Conservation (phyloP, 116 monocot genomes). For the Thalassia testudinum region DNA sequence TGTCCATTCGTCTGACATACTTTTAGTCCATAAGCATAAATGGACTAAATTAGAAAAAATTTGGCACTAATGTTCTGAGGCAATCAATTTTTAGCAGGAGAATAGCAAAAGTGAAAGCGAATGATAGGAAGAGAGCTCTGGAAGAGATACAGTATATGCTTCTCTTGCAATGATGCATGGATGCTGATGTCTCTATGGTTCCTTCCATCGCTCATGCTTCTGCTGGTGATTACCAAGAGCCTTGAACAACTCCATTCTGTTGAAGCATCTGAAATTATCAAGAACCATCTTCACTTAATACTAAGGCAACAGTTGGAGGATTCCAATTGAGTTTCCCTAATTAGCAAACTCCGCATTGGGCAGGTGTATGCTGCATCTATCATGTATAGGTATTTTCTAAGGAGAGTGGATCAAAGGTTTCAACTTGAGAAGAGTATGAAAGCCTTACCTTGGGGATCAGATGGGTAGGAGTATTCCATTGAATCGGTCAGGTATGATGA, state of each 20-base stretch:
- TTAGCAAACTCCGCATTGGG: constrained; percentile 61
- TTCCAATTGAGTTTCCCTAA: constrained; percentile 27
- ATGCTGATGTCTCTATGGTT: constrained; percentile 53
- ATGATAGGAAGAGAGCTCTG: constrained; percentile 58
- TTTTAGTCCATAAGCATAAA: too few relatives aligned
- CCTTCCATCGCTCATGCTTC: constrained; percentile 39
- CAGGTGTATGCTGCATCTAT: constrained; percentile 87
- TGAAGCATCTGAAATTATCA: constrained; percentile 81
- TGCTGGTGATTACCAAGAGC: constrained; percentile 28
- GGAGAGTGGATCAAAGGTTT: constrained; percentile 71
- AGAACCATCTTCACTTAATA: constrained; percentile 60
- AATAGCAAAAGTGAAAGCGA: constrained; percentile 83
- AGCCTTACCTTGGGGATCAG: constrained; percentile 59
- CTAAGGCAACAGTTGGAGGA: constrained; percentile 37
- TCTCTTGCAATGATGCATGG: constrained; percentile 72
- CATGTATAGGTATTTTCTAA: constrained; percentile 89
- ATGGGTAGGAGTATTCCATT: constrained; percentile 20
- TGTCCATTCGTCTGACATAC: not conserved
- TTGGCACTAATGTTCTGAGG: too few relatives aligned
- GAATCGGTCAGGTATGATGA: constrained; percentile 32
- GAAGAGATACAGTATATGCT: constrained; percentile 75
- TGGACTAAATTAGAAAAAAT: too few relatives aligned
- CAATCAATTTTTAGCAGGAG: constrained; percentile 24
- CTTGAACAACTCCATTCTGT: constrained; percentile 50
- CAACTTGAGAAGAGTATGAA: constrained; percentile 94